A percentile compares a stretch with the other conserved stretches of the same genome.
phyloP scores from a whole-genome alignment of 352 stramenopile species.

The Globisporangium splendens region DNA sequence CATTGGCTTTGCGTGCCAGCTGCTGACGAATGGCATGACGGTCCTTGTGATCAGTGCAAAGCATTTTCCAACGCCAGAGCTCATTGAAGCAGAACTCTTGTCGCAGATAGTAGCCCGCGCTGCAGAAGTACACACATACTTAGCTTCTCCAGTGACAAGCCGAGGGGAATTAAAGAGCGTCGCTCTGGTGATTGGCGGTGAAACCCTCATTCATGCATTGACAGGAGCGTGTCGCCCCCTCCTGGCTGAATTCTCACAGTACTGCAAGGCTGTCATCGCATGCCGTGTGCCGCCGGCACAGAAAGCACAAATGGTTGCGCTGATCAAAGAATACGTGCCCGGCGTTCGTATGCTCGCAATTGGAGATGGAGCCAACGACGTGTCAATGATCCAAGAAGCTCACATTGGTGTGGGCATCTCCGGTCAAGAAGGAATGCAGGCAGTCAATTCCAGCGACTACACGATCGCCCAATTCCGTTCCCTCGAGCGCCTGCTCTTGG shows the following conservation, averaged over 20 bases:
- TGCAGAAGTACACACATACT: slow-evolving; percentile 42
- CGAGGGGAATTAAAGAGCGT: slow-evolving; percentile 52
- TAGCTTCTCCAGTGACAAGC: slow-evolving; percentile 33
- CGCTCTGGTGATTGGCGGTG: slow-evolving; percentile 77
- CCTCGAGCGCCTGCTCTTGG: slow-evolving; percentile 85
- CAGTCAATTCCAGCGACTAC: slow-evolving; percentile 93
- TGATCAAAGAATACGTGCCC: slow-evolving; percentile 76
- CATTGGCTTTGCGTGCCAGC: slow-evolving; percentile 89
- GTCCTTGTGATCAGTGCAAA: slow-evolving; percentile 66
- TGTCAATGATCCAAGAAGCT: slow-evolving; percentile 94
- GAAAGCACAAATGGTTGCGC: slow-evolving; percentile 80
- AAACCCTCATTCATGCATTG: slow-evolving; percentile 64
- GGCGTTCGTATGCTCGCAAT: slow-evolving; percentile 85
- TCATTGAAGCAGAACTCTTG: slow-evolving; percentile 44
- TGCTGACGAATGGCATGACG: slow-evolving; percentile 84
- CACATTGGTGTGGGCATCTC: slow-evolving; percentile 91
- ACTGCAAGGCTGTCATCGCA: slow-evolving; percentile 85
- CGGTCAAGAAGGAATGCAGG: slow-evolving; percentile 90
- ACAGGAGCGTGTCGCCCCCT: slow-evolving; percentile 30
- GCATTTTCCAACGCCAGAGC: slow-evolving; percentile 39
- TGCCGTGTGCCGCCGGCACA: slow-evolving; percentile 85
- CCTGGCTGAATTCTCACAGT: slow-evolving; percentile 69
- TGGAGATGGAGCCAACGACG: slow-evolving; percentile 94
- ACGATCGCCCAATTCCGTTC: slow-evolving; percentile 92
- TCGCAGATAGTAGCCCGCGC: slow-evolving; percentile 39